A percentile compares a stretch with the other conserved stretches of the same genome.
Conservation (phyloP, 2,329 filamentous ascomycete species). For the Bisporella sp. region DNA sequence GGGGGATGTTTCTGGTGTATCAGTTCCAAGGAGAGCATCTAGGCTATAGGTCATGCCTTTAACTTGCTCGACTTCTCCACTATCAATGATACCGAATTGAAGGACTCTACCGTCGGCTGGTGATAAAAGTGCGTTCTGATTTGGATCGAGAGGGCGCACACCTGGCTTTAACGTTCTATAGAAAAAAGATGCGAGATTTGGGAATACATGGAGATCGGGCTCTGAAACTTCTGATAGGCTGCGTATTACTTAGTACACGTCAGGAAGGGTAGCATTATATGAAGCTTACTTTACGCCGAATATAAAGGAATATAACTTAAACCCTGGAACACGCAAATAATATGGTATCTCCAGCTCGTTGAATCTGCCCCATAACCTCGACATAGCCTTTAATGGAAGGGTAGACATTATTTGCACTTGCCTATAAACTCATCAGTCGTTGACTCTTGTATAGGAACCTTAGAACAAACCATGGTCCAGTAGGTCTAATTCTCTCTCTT, state of each 20-base stretch:
- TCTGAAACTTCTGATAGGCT: conserved; percentile 82
- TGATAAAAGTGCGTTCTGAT: conserved; percentile 72
- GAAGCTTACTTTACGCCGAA: conserved; percentile 60
- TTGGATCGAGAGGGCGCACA: conserved; percentile 73
- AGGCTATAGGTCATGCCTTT: conserved; percentile 98
- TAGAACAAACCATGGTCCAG: conserved; percentile 52
- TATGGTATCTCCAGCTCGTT: conserved; percentile 67
- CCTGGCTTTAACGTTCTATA: conserved; percentile 92
- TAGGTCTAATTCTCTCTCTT: conserved; percentile 54
- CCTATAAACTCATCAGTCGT: conserved; percentile 29
- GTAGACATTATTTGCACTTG: conserved; percentile 71
- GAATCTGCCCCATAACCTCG: conserved; percentile 65
- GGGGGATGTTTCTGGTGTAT: conserved; percentile 38
- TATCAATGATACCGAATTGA: conserved; percentile 85
- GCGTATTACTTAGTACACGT: conserved; percentile 11
- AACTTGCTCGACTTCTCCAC: conserved; percentile 94
- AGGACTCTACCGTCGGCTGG: conserved; percentile 87
- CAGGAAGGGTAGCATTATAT: not conserved
- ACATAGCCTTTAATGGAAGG: conserved; percentile 64
- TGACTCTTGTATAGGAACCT: not conserved
- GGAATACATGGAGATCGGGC: conserved; percentile 79
- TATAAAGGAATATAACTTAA: conserved; percentile 66
- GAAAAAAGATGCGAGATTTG: conserved; percentile 94
- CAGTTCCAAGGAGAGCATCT: conserved; percentile 78
- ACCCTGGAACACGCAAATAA: conserved; percentile 63